These are phyloP conservation scores for Trichophyton rubrum DNA, from an alignment of 2,329 filamentous ascomycete species.

Conservation along the genomic window DNA sequence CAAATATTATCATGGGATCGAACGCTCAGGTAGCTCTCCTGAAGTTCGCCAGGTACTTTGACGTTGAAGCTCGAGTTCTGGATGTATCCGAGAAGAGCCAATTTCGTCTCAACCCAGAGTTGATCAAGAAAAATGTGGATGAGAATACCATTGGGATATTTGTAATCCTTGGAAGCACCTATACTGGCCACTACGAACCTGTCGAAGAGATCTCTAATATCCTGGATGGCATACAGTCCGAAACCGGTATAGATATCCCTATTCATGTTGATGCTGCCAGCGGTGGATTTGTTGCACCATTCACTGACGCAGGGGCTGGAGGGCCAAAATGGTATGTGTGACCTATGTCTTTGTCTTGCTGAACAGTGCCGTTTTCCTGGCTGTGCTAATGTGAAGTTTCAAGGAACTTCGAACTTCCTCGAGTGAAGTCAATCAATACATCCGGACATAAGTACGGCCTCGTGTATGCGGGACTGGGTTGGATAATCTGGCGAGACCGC, in stretches of 20 bases:
- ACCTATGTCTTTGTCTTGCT: not conserved
- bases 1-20: conserved; percentile 63
- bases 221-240: conserved; percentile 49
- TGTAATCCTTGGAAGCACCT: conserved; percentile 58
- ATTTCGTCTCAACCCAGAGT: conserved; percentile 50
- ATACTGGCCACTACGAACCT: conserved; percentile 62
- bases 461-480: conserved; percentile 56
- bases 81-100: conserved; percentile 50
- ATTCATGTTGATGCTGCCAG: conserved; percentile 41
- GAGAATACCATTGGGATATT: conserved; percentile 69
- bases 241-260: conserved; percentile 52
- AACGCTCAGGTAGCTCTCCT: conserved; percentile 62
- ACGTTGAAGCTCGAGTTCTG: conserved; percentile 55
- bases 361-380: not conserved
- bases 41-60: conserved; percentile 63
- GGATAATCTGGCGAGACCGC: conserved; percentile 58
- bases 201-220: conserved; percentile 56
- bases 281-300: conserved; percentile 34
- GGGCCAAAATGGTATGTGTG: conserved; percentile 44
- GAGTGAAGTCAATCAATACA: conserved; percentile 48
- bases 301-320: conserved; percentile 26
- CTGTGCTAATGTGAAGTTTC: conserved; percentile 20
- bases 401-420: conserved; percentile 23
- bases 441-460: conserved; percentile 40
- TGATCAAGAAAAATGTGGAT: conserved; percentile 55